Evolutionary conservation across 2,329 filamentous ascomycete species (phyloP), one percentile per base, ranked within the genome.

Genomic region (Talaromyces albobiverticillius): DNA sequence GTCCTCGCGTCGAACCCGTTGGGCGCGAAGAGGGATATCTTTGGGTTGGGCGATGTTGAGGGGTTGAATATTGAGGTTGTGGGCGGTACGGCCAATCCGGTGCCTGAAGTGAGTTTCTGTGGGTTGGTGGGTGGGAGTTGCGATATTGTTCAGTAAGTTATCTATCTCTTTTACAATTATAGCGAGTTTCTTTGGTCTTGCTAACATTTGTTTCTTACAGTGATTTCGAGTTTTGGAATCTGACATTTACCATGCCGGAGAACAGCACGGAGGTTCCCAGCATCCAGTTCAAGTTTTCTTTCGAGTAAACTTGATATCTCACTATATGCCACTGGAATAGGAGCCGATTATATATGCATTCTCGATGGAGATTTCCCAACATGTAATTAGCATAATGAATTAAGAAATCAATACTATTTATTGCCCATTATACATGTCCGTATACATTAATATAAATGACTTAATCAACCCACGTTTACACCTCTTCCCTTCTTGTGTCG

Each of bases 1-100:
- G 53, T 9, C 46, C 57, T 29, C 14, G 51, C 60, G 2, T 40
- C 59, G 0, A 61, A 61, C 38, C 60, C 59, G 1, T 57, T 60
- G 2, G 55, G 59, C 0, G 46, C 18, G 10, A 54, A 51, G 32
- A 46, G 60, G 1, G 60, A 53, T 40, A 55, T 55, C 11, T 31
- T 25, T 22, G 43, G 54, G 0, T 18, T 62, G 0, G 36, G 47
- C 3, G 60, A 61, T 50, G 43, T 62, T 4, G 52, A 60, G 8
- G 57, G 59, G 2, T 20, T 61, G 11, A 34, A 43, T 2, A 57
- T 61, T 13, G 48, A 57, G 25, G 55, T 61, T 14, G 47, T 54
- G 25, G 53, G 53, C 4, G 59, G 59, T 8, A 58, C 29, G 7
- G 54, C 54, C n/a, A 45, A 59, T 31, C 52, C 50, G 0, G 46